Conservation (phyloP, 257 asterid genomes). For the Solanum arcanum region DNA sequence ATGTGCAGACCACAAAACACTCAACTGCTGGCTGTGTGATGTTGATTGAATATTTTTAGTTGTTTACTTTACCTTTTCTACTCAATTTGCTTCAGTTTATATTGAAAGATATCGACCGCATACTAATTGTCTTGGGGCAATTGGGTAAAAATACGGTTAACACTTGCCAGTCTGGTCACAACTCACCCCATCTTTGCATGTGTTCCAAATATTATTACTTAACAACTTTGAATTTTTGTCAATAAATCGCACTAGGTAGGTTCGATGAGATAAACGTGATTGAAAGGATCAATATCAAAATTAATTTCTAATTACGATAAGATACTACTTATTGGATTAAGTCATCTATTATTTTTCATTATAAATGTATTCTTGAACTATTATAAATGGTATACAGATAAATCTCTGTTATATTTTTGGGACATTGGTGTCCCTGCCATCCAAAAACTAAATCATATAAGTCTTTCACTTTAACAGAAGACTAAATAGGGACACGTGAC, state of each 20-base stretch:
- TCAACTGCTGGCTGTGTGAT: neutral
- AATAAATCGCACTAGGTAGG: neutral
- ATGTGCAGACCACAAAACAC: neutral
- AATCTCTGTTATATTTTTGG: too few species aligned
- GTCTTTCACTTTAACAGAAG: too few species aligned
- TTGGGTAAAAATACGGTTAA: neutral
- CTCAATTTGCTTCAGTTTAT: neutral
- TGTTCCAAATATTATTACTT: neutral
- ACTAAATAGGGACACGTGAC: too few species aligned
- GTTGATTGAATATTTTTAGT: neutral
- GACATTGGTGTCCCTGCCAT: too few species aligned
- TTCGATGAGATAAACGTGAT: accelerated
- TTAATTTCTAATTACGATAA: too few species aligned
- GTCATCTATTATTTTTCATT: neutral
- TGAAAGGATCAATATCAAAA: neutral
- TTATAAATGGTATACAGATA: too few species aligned
- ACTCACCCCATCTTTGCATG: neutral
- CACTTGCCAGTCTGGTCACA: neutral
- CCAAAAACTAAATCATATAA: too few species aligned
- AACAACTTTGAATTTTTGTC: neutral
- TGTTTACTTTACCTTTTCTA: neutral
- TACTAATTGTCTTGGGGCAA: neutral
- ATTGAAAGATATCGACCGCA: neutral
- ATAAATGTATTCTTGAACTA: too few species aligned
- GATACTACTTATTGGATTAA: neutral